Evolutionary conservation across 768 basidiomycete genomes (phyloP).

Genomic region (Coprinellus micaceus): DNA sequence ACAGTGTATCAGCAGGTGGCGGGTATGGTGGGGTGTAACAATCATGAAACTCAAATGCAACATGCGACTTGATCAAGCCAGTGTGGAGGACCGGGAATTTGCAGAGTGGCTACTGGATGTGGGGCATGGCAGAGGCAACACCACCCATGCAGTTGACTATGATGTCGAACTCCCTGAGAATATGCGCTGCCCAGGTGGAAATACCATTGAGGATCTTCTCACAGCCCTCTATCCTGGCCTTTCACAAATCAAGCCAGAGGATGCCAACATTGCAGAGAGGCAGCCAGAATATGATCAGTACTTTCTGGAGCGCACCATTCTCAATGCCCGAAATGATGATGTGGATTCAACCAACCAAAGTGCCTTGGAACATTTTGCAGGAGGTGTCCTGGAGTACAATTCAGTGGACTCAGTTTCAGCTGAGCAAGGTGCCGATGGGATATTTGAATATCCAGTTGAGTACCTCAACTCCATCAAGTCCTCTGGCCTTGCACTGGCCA

Average conservation of each 20-base stretch:
- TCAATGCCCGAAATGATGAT: slow-evolving; percentile 30
- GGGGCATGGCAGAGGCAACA: slow-evolving; percentile 17
- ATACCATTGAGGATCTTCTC: not conserved
- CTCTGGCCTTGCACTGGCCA: slow-evolving; percentile 32
- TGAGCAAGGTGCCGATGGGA: not conserved
- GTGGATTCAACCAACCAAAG: slow-evolving; percentile 30
- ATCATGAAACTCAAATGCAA: slow-evolving; percentile 35
- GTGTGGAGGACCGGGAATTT: slow-evolving; percentile 22
- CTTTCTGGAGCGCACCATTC: slow-evolving; percentile 32
- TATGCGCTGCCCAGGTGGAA: slow-evolving; percentile 8
- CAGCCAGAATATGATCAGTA: slow-evolving; percentile 18
- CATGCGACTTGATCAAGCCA: slow-evolving; percentile 35
- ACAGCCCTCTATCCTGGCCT: not conserved
- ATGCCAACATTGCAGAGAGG: not conserved
- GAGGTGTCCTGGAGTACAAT: slow-evolving; percentile 9
- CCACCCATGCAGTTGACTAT: not conserved
- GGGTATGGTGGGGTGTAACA: slow-evolving; percentile 33
- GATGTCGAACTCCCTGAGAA: slow-evolving; percentile 12
- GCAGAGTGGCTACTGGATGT: slow-evolving; percentile 31
- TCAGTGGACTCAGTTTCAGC: not conserved
- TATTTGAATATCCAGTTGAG: slow-evolving; percentile 21
- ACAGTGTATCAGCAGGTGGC: slow-evolving; percentile 31
- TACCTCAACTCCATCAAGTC: slow-evolving; percentile 30
- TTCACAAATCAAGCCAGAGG: not conserved
- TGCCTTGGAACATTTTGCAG: slow-evolving; percentile 21